Base-by-base conservation (phyloP, 805 yeast genomes). In the Candida sithepensis region DNA sequence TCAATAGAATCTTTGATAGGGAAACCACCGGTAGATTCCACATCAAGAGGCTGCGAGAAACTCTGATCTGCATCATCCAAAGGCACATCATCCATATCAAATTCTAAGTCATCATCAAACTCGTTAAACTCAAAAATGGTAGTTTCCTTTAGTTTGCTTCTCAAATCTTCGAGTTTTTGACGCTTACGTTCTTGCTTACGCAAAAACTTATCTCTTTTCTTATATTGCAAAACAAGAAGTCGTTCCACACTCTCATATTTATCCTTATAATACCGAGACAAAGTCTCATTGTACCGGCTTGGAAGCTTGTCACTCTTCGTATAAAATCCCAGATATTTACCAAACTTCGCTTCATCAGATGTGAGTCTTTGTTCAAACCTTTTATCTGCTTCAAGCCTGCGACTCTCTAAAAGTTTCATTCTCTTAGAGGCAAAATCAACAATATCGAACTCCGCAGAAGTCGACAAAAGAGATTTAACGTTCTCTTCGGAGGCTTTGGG, bases 341-440 rank as follows among this genome's bases (percentile, higher is more conserved):
- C 68, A 12, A 66, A 52, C 6, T 44, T 43, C 6, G 67, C 58
- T 52, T 54, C 75, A 53, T 63, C 67, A 44, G 61, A 66, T 50
- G 55, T 56, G 38, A 49, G 52, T 47, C 72, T 67, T 42, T 49
- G 55, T 30, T 60, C 60, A 50, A 64, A 64, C 43, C 63, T 67
- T 48, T 52, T 53, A 41, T 69, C 73, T 53, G 67, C 66, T 46
- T 59, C 53, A 50, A 48, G 47, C 49, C 63, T 47, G 59, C 72
- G 52, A 59, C 63, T 44, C 59, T 69, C 51, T 3, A 78, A 63
- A 14, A 67, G 53, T 8, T 58, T 61, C 16, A 72, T 52, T 44
- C 88, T 67, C 34, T 72, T 72, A 20, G 69, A 63, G 0, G 88
- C 82, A 60, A 81, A 82, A 37, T 68, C 79, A 13, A 72, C 78